Evolutionary conservation across 306 rosid species (phyloP), one percentile per base, ranked within the genome.

Genomic region (Lathyrus aphaca): DNA sequence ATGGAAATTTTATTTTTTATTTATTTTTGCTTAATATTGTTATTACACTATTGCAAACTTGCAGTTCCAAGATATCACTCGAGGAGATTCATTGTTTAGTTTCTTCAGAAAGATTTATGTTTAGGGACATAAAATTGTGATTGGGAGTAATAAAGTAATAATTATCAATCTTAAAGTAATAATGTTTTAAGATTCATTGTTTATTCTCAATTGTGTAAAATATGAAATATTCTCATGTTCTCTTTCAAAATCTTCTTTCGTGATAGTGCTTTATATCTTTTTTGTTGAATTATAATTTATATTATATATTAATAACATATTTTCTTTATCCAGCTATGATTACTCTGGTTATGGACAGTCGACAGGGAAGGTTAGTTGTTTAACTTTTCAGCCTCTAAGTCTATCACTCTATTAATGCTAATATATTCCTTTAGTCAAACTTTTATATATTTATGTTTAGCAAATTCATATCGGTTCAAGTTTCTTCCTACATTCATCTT

Each of bases 271-370:
- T 42, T 14, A 45, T 70, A 23, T 68, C 8, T 15, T 54, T 50
- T 50, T 3, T n/a, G 37, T 71, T 62, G 58, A 23, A n/a, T n/a
- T n/a, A n/a, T n/a, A n/a, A n/a, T n/a, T 64, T 58, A 49, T 44
- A 23, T 64, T 42, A 37, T 23, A 74, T 23, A 77, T 70, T 58
- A 35, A 30, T 58, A 35, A 30, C 53, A 10, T 49, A 32, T 44
- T 37, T 79, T 70, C 58, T 73, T 76, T 64, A 9, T 80, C 74
- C 86, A 92, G 98, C 74, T 92, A 92, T 15, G 98, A 92, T 81
- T 92, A 92, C 81, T 92, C 98, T 71, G 98, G 98, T 51, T 92
- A 92, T 77, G 98, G 98, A 83, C 96, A 85, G 80, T 89, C 98
- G 39, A 86, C 96, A 51, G 98, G 98, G 81, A 92, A 92, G 96